Base-by-base conservation (phyloP, 768 basidiomycete genomes). In the Grammothele lineata region DNA sequence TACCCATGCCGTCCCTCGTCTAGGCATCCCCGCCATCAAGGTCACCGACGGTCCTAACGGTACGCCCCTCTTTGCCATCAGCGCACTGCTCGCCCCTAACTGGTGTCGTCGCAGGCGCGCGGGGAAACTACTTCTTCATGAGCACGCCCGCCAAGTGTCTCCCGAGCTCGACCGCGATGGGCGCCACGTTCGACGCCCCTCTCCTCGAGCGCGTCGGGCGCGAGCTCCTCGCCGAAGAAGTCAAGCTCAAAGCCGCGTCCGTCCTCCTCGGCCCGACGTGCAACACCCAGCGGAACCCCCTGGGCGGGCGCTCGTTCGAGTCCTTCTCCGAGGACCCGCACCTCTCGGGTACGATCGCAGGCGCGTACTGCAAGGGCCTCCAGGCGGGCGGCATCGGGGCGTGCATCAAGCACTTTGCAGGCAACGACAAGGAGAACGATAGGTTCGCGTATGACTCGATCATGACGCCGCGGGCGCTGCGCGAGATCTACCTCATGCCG, bases 1-100 rank as follows among this genome's bases (percentile, higher is more conserved):
- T 56, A 88, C 87, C 0, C 76, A 80, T 44, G 69, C 67, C 17
- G 66, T 90, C 21, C 75, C 83, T 17, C 70, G 86, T 7, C 70
- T 88, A 2, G 80, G 83, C 2, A 69, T 91, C 44, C 88, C 87
- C 30, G 76, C 83, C 9, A 68, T 89, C 60, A 87, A 88, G 70
- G 81, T 86, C 58, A 85, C 81, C 67, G 86, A 88, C 69, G 87
- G 88, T 2, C 87, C 87, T 0, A 90, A 89, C 57, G 87, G 86
- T 66, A 55, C 25, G 72, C 75, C 2, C 8, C 10, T 25, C 5
- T 26, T 17, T 26, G 24, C 22, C 34, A 14, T 40, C 34, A 50
- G 7, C 47, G 24, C 44, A n/a, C 4, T n/a, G n/a, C n/a, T n/a
- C n/a, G n/a, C n/a, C n/a, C n/a, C n/a, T n/a, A 48, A 6, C 9